phyloP scores from a whole-genome alignment of 768 basidiomycete species.

The Termitomyces sp. region DNA sequence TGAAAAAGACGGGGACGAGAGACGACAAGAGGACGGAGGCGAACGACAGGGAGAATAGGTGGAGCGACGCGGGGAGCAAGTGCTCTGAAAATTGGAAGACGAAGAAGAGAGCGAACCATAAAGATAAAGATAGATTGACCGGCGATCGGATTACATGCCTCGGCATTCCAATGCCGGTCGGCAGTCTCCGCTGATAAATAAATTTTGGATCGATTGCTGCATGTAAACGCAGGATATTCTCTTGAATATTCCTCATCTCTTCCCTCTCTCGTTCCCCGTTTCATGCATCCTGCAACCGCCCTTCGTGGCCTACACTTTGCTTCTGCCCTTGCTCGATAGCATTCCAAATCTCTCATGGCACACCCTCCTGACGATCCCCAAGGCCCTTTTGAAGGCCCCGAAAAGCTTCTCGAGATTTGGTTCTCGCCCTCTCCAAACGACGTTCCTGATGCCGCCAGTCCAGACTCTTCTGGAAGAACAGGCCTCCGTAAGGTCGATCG shows the following conservation, averaged over 20 bases:
- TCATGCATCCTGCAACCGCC: slow-evolving; percentile 36
- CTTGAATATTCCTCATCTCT: slow-evolving; percentile 6
- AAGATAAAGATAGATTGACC: neutral
- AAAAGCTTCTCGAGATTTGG: slow-evolving; percentile 97
- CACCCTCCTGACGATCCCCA: slow-evolving; percentile 26
- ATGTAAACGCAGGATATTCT: neutral
- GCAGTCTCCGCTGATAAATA: neutral
- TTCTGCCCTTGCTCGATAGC: slow-evolving; percentile 44
- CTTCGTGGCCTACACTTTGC: slow-evolving; percentile 22
- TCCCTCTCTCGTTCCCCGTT: slow-evolving; percentile 18
- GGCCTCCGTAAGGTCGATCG: slow-evolving; percentile 78
- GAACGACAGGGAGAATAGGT: slow-evolving; percentile 43
- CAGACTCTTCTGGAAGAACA: slow-evolving; percentile 34
- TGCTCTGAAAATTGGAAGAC: slow-evolving; percentile 40
- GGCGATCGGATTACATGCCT: neutral
- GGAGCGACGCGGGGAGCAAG: slow-evolving; percentile 39
- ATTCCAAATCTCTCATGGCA: slow-evolving; percentile 29
- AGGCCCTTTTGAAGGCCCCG: slow-evolving; percentile 85
- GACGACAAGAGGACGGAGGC: slow-evolving; percentile 24
- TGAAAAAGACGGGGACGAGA: slow-evolving; percentile 37
- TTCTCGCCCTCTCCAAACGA: slow-evolving; percentile 74
- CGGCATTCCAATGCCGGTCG: slow-evolving; percentile 2
- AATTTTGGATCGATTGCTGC: slow-evolving; percentile 4
- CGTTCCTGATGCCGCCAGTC: slow-evolving; percentile 39
- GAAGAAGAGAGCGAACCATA: slow-evolving; percentile 23